These are phyloP conservation scores for Decorospora gaudefroyi DNA, from an alignment of 2,329 filamentous ascomycete genomes.

Conservation along the genomic window DNA sequence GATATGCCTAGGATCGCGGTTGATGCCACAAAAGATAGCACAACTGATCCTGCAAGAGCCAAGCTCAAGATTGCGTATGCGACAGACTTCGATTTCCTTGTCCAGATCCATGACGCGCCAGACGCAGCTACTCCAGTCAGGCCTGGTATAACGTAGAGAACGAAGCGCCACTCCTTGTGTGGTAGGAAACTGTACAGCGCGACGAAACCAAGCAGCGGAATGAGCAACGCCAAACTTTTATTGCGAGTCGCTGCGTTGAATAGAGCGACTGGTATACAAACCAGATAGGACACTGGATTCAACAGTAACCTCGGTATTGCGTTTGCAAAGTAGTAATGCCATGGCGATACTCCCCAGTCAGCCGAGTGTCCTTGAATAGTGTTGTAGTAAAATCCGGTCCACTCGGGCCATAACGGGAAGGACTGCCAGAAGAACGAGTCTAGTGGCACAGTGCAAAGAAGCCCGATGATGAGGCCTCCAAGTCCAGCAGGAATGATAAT, in stretches of 20 bases:
- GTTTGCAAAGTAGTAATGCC: constrained; percentile 82
- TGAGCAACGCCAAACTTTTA: constrained; percentile 57
- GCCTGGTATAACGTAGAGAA: constrained; percentile 83
- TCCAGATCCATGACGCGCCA: constrained; percentile 67
- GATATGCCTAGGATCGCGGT: constrained; percentile 74
- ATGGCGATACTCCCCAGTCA: constrained; percentile 85
- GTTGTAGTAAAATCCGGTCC: constrained; percentile 89
- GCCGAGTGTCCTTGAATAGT: constrained; percentile 80
- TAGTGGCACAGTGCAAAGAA: constrained; percentile 71
- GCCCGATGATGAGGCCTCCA: constrained; percentile 66
- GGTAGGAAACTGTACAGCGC: constrained; percentile 83
- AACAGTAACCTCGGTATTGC: constrained; percentile 81
- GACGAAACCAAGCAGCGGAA: constrained; percentile 74
- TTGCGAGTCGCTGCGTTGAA: constrained; percentile 53
- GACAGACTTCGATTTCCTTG: constrained; percentile 64
- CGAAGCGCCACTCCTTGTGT: constrained; percentile 95
- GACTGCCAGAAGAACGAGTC: constrained; percentile 95
- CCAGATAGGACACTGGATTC: constrained; percentile 69
- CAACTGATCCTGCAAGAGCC: constrained; percentile 62
- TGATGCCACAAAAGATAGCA: constrained; percentile 64
- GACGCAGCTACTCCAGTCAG: constrained; percentile 78
- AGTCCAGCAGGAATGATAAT: constrained; percentile 69
- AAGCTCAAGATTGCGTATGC: constrained; percentile 61
- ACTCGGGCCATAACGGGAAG: constrained; percentile 81
- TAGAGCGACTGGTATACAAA: constrained; percentile 58